phyloP scores from a whole-genome alignment of 306 rosid genomes.

The Cucumis cinereus region DNA sequence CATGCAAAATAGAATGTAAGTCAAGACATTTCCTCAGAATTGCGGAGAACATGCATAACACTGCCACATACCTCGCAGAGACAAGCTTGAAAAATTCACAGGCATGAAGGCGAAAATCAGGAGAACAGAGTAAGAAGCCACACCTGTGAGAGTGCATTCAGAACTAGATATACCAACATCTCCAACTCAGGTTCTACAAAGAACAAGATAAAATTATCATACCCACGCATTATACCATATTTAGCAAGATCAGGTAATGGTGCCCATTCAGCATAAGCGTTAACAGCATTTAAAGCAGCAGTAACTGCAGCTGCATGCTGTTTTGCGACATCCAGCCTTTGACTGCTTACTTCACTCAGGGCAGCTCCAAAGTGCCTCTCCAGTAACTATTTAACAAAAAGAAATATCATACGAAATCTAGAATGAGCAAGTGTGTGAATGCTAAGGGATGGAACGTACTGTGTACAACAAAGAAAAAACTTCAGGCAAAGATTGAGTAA shows the following conservation, averaged over 20 bases:
- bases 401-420: constrained; percentile 11
- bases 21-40: constrained; percentile 7
- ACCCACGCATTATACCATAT: constrained; percentile 89
- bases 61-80: constrained; percentile 55
- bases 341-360: constrained; percentile 56
- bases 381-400: constrained; percentile 53
- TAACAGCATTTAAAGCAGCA: constrained; percentile 68
- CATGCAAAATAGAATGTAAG: constrained; percentile 10
- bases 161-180: constrained; percentile 10
- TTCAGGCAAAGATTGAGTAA: constrained; percentile 76
- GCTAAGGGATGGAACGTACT: constrained; percentile 29
- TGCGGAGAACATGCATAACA: constrained; percentile 5
- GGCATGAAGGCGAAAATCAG: constrained; percentile 91
- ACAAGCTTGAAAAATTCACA: constrained; percentile 90
- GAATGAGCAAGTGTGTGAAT: constrained; percentile 9
- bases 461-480: constrained; percentile 71
- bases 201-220: constrained; percentile 23
- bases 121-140: constrained; percentile 77
- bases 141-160: constrained; percentile 44
- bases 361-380: constrained; percentile 85
- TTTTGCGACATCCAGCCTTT: constrained; percentile 61
- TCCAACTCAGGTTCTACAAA: constrained; percentile 11
- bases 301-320: constrained; percentile 73
- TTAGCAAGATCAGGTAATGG: constrained; percentile 84
- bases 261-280: constrained; percentile 99